Base-by-base conservation (phyloP, 2,329 filamentous ascomycete genomes). In the Monosporascus sp. region DNA sequence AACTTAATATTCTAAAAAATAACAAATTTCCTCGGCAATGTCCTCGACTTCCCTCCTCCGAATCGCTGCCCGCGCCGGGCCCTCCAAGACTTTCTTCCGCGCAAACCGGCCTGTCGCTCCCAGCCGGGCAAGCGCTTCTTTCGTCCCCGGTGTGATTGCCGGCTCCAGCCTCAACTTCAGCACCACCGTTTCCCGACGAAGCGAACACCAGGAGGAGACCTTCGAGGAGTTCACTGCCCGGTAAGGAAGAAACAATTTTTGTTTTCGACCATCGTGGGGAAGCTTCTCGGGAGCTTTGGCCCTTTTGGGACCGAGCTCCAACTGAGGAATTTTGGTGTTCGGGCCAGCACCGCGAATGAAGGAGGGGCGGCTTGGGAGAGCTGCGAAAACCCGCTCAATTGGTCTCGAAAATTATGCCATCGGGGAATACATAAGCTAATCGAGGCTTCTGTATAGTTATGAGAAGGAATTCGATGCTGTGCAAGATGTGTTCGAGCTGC, bases 391-490 rank as follows among this genome's bases (percentile, higher is more conserved):
- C 9, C 24, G 52, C 49, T 55, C 63, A 67, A 66, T 67, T 64
- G 61, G 49, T 26, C 49, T 50, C 46, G 38, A 48, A 48, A 51
- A 22, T 27, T 17, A 27, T 31, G 40, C 14, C 36, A 9, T 27
- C 8, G 44, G 22, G n/a, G 49, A 40, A 53, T 62, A 66, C 65
- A 65, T 71, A 71, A 69, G 67, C 73, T 76, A 69, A 80, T 64
- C 26, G 56, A 54, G 55, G 58, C 54, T 59, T 57, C 50, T 54
- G 54, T 54, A 67, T 73, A 99, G 94, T 80, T 99, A 96, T 72
- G 94, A 99, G 85, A 97, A 97, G 85, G 94, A 99, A 80, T 99
- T 99, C 72, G 93, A 99, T 60, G 77, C 79, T 70, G 94, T 99
- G 63, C 91, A 97, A 79, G 94, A 99, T 80, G 93, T 97, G 71